Base-by-base conservation (phyloP, 23 red algal genomes). In the Gracilaria vermiculophylla region DNA sequence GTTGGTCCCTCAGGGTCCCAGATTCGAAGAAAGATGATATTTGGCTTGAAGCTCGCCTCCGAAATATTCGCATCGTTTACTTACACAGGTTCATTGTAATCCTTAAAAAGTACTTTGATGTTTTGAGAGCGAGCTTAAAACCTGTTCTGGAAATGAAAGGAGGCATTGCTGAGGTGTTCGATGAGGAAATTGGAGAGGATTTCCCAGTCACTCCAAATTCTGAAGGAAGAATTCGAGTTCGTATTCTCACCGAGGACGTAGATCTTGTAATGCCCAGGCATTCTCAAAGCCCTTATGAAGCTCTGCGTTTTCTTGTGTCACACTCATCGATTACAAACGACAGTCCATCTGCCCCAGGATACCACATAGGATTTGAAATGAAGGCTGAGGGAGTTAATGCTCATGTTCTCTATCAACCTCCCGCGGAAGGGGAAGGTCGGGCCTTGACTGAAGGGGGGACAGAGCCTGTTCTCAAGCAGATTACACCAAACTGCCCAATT, bases 201-300 rank as follows among this genome's bases (percentile, higher is more conserved):
- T 88, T 88, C 77, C 84, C 84, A 19, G 48, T 69, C 34, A 77
- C 66, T 76, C 84, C 69, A 41, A 76, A 34, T 37, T 54, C 53
- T 62, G 70, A 76, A 42, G 76, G 76, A 29, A 74, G 87, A 31
- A 48, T 91, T 58, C 73, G 87, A 72, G 29, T 94, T 49, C 51
- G 75, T 43, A 44, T 94, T 77, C 56, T 88, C 35, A 87, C 83
- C 2, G 83, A 94, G 52, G 50, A 70, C 20, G 47, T 94, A 24
- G 92, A 88, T 42, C 47, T 94, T 73, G 73, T 94, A 4, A 94
- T 94, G 70, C 92, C 92, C 23, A 66, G 92, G 21, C 92, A 94
- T 50, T 94, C 92, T 4, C 83, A 94, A 51, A 94, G 83, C 27
- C 81, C 81, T 1, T 86, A 94, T 40, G 92, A 94, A 64, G 92